These are phyloP conservation scores for Neolentinus lepideus DNA, from an alignment of 1,284 basidiomycete genomes.

Conservation along the genomic window DNA sequence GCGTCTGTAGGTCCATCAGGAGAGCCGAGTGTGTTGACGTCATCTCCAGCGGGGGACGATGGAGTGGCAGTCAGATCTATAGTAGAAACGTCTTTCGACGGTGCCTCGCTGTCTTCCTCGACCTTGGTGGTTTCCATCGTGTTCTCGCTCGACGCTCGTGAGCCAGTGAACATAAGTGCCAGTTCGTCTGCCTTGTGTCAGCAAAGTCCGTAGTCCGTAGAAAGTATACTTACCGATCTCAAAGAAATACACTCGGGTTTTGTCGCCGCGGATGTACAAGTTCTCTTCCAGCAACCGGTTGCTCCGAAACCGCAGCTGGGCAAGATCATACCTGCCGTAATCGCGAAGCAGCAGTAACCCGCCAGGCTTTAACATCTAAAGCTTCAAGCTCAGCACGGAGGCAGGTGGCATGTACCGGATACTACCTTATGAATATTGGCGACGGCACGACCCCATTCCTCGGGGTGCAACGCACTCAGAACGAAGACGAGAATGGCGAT, in stretches of 20 bases:
- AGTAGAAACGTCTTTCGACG: neutral
- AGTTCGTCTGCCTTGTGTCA: constrained; percentile 61
- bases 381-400: neutral
- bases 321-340: constrained; percentile 92
- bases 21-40: no score
- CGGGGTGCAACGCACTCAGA: constrained; percentile 88
- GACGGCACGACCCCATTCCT: constrained; percentile 86
- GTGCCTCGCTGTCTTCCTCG: constrained; percentile 20
- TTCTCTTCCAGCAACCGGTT: constrained; percentile 87
- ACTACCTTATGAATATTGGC: constrained; percentile 76
- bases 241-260: constrained; percentile 95
- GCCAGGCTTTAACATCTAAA: constrained; percentile 83
- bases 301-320: constrained; percentile 90
- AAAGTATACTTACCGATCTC: constrained; percentile 52
- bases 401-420: neutral
- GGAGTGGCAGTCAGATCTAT: neutral
- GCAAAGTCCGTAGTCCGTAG: neutral
- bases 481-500: constrained; percentile 94
- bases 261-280: constrained; percentile 93
- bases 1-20: neutral
- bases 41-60: neutral
- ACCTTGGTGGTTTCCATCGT: constrained; percentile 23
- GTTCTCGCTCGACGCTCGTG: constrained; percentile 30
- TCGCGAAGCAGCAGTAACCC: constrained; percentile 86
- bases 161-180: constrained; percentile 69